Percentiles rank a stretch among this genome's conserved stretches.
These are phyloP conservation scores for Colletotrichum truncatum DNA, from an alignment of 2,329 filamentous ascomycete species.

Conservation along the genomic window DNA sequence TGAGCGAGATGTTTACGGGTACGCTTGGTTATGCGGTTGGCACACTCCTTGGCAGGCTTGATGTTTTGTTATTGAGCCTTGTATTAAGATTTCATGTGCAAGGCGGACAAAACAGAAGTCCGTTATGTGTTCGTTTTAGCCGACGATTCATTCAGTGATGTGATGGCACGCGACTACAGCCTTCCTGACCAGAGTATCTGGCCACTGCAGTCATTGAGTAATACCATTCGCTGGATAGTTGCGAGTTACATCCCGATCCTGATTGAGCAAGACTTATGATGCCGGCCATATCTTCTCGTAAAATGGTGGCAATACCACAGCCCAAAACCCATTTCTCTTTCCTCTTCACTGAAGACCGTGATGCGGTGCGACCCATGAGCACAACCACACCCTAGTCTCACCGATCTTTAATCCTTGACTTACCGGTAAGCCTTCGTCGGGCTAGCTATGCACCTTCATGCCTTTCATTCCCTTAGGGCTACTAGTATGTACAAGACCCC, in stretches of 20 bases:
- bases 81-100: no score
- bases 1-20: background rate
- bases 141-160: background rate
- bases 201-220: background rate
- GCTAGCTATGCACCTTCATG: background rate
- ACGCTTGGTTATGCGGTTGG: background rate
- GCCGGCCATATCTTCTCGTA: slow-evolving; percentile 1
- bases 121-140: no score
- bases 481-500: background rate
- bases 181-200: background rate
- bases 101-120: no score
- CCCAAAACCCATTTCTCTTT: background rate
- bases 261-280: no score
- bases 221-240: background rate
- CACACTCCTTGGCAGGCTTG: background rate
- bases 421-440: background rate
- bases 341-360: background rate
- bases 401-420: slow-evolving; percentile 20
- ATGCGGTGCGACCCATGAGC: slow-evolving; percentile 6
- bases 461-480: background rate
- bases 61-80: no score
- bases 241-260: background rate
- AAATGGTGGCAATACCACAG: background rate
- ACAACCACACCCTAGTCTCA: slow-evolving; percentile 15
- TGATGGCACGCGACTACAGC: background rate